Percentiles rank a stretch among this genome's conserved stretches.
Conservation (phyloP, 23 red algal genomes). For the Gracilaria vermiculophylla region DNA sequence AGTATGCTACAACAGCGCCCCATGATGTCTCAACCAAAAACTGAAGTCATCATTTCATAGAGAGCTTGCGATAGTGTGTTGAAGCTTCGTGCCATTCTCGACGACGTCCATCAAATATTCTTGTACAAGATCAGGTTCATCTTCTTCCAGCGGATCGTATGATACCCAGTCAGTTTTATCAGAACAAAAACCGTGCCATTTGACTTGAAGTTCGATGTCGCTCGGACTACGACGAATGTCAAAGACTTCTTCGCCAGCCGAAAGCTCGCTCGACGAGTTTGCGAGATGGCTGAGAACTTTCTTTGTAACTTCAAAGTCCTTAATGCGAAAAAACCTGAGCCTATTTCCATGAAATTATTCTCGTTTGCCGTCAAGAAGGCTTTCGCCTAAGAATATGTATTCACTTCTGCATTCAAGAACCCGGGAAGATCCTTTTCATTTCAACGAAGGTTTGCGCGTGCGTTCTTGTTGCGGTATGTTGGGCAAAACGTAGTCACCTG, state of each 20-base stretch:
- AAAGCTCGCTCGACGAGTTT: not conserved
- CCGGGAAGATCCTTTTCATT: not conserved
- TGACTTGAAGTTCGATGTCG: not conserved
- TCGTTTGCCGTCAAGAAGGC: not conserved
- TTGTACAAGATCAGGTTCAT: too few relatives aligned
- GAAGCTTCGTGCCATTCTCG: too few relatives aligned
- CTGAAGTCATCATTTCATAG: too few relatives aligned
- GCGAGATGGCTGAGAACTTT: not conserved
- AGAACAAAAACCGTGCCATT: conserved; percentile 39
- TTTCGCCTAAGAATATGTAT: not conserved
- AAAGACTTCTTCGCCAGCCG: not conserved
- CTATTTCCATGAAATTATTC: not conserved
- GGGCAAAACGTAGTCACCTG: not conserved
- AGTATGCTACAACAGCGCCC: too few relatives aligned
- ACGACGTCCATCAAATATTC: too few relatives aligned
- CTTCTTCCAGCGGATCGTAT: too few relatives aligned
- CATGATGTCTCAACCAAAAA: too few relatives aligned
- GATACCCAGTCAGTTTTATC: too few relatives aligned
- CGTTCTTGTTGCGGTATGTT: too few relatives aligned
- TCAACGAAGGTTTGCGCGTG: too few relatives aligned
- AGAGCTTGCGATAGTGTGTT: too few relatives aligned
- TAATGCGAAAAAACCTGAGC: conserved; percentile 2
- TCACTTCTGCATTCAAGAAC: not conserved
- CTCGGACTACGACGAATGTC: not conserved
- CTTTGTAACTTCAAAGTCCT: conserved; percentile 5